Evolutionary conservation across 2,329 filamentous ascomycete genomes (phyloP), one percentile per base, ranked within the genome.

Genomic region (Fusarium neocosmosporiellum): DNA sequence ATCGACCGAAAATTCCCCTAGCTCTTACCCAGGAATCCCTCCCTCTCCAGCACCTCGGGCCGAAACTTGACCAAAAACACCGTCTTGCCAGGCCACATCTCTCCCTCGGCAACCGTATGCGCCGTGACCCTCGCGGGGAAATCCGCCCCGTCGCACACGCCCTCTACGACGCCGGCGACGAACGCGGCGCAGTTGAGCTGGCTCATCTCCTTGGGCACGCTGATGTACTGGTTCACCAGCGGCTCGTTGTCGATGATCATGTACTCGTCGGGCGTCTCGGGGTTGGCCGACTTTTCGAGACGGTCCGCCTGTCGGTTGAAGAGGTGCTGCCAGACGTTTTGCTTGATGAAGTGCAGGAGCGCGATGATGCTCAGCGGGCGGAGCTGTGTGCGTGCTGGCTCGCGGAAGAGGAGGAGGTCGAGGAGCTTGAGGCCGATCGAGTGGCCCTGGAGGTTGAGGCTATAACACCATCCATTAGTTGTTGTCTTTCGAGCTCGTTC

Each of bases 181-280:
- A 94, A 99, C 11, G 96, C 96, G 20, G 96, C 96, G 83, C 96
- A 98, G 82, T 98, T 98, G 79, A 99, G 88, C 88, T 96, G 94
- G 83, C 90, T 95, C 94, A 99, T 97, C 84, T 99, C 96, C 79
- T 93, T 93, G 18, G 96, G 96, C 61, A 98, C 93, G 77, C 91
- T 94, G 80, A 99, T 93, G 84, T 96, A 98, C 71, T 93, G 92
- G 83, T 98, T 98, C 41, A 98, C 96, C 59, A 98, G 88, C 24
- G 96, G 96, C 81, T 98, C 96, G 84, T 99, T 98, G 84, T 99
- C 96, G 78, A 95, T 94, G 78, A 99, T 96, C 96, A 99, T 98
- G 87, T 98, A 99, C 86, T 98, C 96, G 77, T 96, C 94, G 10
- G 94, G 92, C 60, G 95, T 96, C 61, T 92, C 90, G 10, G 93